Conservation (phyloP, 2,329 filamentous ascomycete species). For the Claviceps spartinae region DNA sequence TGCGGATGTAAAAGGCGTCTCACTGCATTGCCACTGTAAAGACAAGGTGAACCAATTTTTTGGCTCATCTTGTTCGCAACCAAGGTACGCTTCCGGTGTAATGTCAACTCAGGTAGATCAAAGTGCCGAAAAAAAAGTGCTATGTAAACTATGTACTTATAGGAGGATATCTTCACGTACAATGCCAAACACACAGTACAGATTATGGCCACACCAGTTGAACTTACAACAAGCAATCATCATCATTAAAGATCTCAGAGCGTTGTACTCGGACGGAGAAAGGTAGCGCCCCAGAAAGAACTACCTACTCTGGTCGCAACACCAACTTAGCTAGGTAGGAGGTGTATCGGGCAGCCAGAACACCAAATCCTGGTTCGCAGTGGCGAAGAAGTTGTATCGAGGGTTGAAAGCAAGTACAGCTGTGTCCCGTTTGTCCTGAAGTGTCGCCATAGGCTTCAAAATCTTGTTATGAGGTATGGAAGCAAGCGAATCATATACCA, state of each 20-base stretch:
- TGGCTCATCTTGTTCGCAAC: no score
- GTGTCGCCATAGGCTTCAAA: slow-evolving; percentile 47
- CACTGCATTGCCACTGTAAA: no score
- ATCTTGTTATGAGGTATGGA: slow-evolving; percentile 41
- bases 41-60: no score
- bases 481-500: slow-evolving; percentile 73
- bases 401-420: slow-evolving; percentile 81
- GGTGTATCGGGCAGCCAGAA: slow-evolving; percentile 62
- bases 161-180: no score
- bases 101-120: no score
- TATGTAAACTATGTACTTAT: not conserved
- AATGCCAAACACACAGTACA: no score
- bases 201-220: no score
- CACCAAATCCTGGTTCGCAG: slow-evolving; percentile 70
- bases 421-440: slow-evolving; percentile 54
- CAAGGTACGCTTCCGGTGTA: no score
- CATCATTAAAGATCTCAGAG: not conserved
- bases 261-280: not conserved
- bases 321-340: slow-evolving; percentile 15
- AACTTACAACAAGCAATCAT: not conserved
- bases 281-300: no score
- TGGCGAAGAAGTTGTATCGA: slow-evolving; percentile 81
- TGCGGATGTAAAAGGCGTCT: not conserved
- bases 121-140: no score
- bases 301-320: not conserved